Evolutionary conservation across 1,284 basidiomycete species (phyloP).

Genomic region (Puccinia coronata): DNA sequence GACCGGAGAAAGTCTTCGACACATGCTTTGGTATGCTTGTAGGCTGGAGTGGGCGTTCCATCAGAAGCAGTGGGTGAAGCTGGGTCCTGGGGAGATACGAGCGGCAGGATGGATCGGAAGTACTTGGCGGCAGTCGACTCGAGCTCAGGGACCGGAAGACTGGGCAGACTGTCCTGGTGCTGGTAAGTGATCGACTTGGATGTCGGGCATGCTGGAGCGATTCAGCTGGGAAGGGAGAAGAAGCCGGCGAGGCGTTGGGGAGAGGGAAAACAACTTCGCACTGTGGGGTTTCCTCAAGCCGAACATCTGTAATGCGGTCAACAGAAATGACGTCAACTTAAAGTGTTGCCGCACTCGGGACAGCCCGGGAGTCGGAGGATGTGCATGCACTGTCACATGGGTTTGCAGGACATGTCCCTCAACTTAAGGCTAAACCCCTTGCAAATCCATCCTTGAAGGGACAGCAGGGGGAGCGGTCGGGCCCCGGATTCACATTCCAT

Average conservation of each 20-base stretch:
- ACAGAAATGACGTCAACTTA: neutral
- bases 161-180: conserved; percentile 70
- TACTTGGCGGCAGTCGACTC: conserved; percentile 80
- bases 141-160: conserved; percentile 79
- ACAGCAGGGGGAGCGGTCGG: too few relatives aligned
- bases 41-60: conserved; percentile 43
- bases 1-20: conserved; percentile 68
- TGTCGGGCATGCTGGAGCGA: conserved; percentile 64
- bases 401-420: neutral
- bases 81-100: conserved; percentile 59
- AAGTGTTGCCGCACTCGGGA: too few relatives aligned
- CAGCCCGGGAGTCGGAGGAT: neutral
- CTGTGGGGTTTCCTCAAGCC: neutral
- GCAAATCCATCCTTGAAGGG: too few relatives aligned
- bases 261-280: neutral
- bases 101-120: conserved; percentile 75
- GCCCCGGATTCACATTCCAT: too few relatives aligned
- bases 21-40: conserved; percentile 23
- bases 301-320: neutral
- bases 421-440: too few relatives aligned
- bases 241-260: neutral
- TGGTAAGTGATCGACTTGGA: conserved; percentile 31
- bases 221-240: neutral
- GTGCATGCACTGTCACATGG: neutral
- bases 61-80: conserved; percentile 52